phyloP scores from a whole-genome alignment of 257 asterid species.

The Jacaranda copaia region DNA sequence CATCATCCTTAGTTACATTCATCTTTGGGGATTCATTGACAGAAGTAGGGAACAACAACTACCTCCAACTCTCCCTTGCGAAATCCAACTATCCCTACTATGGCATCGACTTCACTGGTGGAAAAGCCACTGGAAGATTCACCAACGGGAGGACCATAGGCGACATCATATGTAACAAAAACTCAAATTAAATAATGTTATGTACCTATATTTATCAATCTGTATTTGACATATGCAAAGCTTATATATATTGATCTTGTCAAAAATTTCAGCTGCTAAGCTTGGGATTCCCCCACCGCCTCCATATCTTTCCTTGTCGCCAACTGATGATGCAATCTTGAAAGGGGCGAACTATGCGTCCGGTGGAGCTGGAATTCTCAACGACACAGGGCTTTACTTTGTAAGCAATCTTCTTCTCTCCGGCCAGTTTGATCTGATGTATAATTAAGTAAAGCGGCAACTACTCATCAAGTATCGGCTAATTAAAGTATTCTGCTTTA shows the following conservation, averaged over 20 bases:
- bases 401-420: constrained; percentile 42
- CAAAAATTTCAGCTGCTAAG: constrained; percentile 59
- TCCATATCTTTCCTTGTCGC: constrained; percentile 69
- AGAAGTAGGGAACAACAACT: constrained; percentile 92
- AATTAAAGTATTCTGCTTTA: not conserved
- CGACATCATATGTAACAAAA: constrained; percentile 60
- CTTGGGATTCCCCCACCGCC: constrained; percentile 77
- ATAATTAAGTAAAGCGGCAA: too few relatives aligned
- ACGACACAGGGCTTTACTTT: constrained; percentile 83
- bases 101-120: constrained; percentile 71
- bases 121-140: constrained; percentile 78
- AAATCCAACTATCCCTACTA: constrained; percentile 71
- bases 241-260: not conserved
- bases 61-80: constrained; percentile 68
- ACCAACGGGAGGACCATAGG: constrained; percentile 91
- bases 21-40: constrained; percentile 85
- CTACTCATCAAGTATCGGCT: not conserved
- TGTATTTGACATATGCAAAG: too few relatives aligned
- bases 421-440: too few relatives aligned
- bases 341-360: constrained; percentile 89
- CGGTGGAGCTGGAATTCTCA: constrained; percentile 93
- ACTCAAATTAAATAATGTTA: not conserved
- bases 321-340: constrained; percentile 65
- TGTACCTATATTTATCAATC: too few relatives aligned
- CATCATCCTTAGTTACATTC: constrained; percentile 63